A percentile compares a stretch with the other conserved stretches of the same genome.
phyloP scores from a whole-genome alignment of 371 early-diverging fungal genomes.

The Smittium culicis region DNA sequence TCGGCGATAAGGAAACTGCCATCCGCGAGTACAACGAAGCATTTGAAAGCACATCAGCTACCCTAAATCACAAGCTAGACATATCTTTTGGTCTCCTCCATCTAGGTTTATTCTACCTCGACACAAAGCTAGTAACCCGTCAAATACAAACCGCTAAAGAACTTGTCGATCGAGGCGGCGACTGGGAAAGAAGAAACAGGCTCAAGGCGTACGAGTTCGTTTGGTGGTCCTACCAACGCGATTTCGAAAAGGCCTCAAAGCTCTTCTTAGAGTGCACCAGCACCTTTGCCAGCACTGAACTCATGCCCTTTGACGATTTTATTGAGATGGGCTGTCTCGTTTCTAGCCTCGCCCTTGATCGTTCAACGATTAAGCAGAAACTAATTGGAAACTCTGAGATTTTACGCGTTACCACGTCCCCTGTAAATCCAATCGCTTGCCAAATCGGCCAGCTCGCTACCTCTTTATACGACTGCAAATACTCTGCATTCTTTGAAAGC shows the following conservation, averaged over 20 bases:
- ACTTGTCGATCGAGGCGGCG: conserved; percentile 93
- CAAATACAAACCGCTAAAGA: conserved; percentile 41
- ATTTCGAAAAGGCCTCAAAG: conserved; percentile 85
- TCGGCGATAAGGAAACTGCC: conserved; percentile 92
- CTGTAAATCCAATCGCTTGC: conserved; percentile 27
- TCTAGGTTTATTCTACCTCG: conserved; percentile 86
- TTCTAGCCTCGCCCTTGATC: conserved; percentile 72
- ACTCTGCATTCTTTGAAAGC: conserved; percentile 75
- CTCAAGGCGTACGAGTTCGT: conserved; percentile 96
- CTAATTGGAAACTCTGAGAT: conserved; percentile 95
- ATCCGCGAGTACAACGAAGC: conserved; percentile 64
- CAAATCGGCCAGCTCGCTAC: conserved; percentile 69
- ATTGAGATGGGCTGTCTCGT: conserved; percentile 88
- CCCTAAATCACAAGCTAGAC: conserved; percentile 84
- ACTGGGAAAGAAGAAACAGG: conserved; percentile 99
- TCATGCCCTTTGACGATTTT: conserved; percentile 95
- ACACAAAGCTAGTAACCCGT: conserved; percentile 54
- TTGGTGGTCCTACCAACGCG: conserved; percentile 80
- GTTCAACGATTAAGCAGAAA: conserved; percentile 89
- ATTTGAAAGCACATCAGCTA: conserved; percentile 65
- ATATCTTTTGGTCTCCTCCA: conserved; percentile 80
- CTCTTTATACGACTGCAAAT: conserved; percentile 88
- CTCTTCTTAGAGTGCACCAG: conserved; percentile 88
- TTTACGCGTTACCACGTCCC: conserved; percentile 50
- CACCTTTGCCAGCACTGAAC: conserved; percentile 94